These are phyloP conservation scores for Phylloporus sp. DNA, from an alignment of 768 basidiomycete species.

Conservation along the genomic window DNA sequence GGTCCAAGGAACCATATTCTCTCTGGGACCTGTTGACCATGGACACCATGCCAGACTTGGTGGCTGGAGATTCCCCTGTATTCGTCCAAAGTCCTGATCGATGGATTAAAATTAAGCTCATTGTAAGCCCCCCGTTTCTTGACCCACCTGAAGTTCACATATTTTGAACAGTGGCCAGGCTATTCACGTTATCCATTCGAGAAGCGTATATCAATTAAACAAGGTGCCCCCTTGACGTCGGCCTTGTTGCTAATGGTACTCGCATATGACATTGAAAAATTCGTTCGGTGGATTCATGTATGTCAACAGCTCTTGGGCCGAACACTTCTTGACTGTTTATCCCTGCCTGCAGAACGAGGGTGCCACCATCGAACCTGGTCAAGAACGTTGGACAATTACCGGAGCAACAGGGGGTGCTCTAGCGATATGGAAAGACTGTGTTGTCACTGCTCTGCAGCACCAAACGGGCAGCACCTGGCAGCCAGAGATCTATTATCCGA, in stretches of 20 bases:
- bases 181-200: slow-evolving; percentile 37
- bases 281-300: slow-evolving; percentile 31
- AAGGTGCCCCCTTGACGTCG: slow-evolving; percentile 29
- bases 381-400: slow-evolving; percentile 37
- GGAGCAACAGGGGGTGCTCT: slow-evolving; percentile 10
- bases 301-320: slow-evolving; percentile 1
- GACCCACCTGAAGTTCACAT: not conserved
- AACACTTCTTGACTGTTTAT: not conserved
- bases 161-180: slow-evolving; percentile 43
- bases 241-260: slow-evolving; percentile 30
- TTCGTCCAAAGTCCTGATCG: slow-evolving; percentile 21
- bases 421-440: slow-evolving; percentile 30
- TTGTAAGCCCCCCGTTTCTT: slow-evolving; percentile 23
- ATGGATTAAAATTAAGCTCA: slow-evolving; percentile 34
- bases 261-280: slow-evolving; percentile 30
- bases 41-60: slow-evolving; percentile 24
- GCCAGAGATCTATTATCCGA: slow-evolving; percentile 36
- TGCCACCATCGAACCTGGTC: slow-evolving; percentile 32
- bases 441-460: slow-evolving; percentile 39
- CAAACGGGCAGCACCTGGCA: slow-evolving; percentile 42
- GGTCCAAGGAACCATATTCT: slow-evolving; percentile 25
- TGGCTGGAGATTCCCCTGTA: slow-evolving; percentile 18
- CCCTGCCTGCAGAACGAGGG: slow-evolving; percentile 20
- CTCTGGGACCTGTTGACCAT: slow-evolving; percentile 21
- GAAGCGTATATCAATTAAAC: slow-evolving; percentile 36